phyloP scores from a whole-genome alignment of 2,329 filamentous ascomycete species.

The Aspergillus sp. region DNA sequence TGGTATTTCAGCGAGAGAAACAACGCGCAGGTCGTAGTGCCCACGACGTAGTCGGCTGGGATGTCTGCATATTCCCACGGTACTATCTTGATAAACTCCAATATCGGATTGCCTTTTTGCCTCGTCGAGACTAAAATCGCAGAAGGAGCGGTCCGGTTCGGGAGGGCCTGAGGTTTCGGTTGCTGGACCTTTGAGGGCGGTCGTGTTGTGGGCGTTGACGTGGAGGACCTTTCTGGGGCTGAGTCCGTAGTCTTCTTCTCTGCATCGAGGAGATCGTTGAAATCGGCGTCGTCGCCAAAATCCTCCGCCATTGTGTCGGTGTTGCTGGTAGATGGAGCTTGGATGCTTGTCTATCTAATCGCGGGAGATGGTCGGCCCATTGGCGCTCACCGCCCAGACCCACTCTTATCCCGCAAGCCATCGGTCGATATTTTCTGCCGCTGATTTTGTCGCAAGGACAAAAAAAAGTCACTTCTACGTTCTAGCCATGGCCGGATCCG shows the following conservation, averaged over 20 bases:
- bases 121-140: constrained; percentile 86
- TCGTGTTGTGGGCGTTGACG: constrained; percentile 26
- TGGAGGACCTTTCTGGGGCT: constrained; percentile 52
- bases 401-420: constrained; percentile 13
- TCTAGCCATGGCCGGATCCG: constrained; percentile 11
- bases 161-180: constrained; percentile 82
- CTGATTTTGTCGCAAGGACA: constrained; percentile 29
- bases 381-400: constrained; percentile 23
- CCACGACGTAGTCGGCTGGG: constrained; percentile 88
- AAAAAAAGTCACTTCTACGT: constrained; percentile 6
- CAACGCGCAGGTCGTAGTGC: constrained; percentile 81
- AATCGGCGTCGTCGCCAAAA: constrained; percentile 42
- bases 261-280: constrained; percentile 37
- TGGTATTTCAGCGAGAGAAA: constrained; percentile 97
- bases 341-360: background rate
- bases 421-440: constrained; percentile 33
- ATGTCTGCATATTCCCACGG: constrained; percentile 98
- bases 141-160: constrained; percentile 64
- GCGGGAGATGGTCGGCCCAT: background rate
- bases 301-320: background rate
- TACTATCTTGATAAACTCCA: constrained; percentile 76
- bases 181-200: constrained; percentile 65
- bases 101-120: constrained; percentile 91
- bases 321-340: background rate
- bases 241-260: constrained; percentile 35